phyloP scores from a whole-genome alignment of 345 rosid genomes.

The Crucihimalaya himalaica region DNA sequence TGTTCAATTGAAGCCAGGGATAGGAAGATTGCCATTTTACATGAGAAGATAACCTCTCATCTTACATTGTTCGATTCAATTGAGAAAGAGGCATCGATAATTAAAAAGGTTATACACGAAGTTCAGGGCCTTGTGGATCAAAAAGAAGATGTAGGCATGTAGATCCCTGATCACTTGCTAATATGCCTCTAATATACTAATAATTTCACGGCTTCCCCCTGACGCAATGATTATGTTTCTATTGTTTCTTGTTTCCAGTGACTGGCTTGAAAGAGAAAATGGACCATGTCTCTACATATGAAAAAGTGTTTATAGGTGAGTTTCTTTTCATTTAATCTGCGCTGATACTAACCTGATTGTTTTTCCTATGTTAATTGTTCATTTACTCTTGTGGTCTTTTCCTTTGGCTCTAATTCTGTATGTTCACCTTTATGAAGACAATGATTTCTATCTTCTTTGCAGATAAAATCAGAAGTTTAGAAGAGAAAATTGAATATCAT shows the following conservation, averaged over 20 bases:
- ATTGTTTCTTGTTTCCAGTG: constrained; percentile 48
- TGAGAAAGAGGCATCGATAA: constrained; percentile 68
- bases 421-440: not conserved
- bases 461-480: constrained; percentile 63
- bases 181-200: constrained; percentile 13
- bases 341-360: not conserved
- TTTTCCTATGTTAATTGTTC: not conserved
- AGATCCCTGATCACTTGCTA: constrained; percentile 36
- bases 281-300: constrained; percentile 58
- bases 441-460: constrained; percentile 30
- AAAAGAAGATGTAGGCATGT: constrained; percentile 83
- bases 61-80: constrained; percentile 73
- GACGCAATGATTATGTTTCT: constrained; percentile 14
- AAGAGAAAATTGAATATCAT: constrained; percentile 48
- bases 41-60: constrained; percentile 65
- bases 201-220: constrained; percentile 2
- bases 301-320: constrained; percentile 60
- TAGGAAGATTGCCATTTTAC: constrained; percentile 50
- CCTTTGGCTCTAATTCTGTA: not conserved
- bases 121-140: constrained; percentile 58
- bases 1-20: constrained; percentile 58
- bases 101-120: constrained; percentile 59
- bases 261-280: constrained; percentile 66
- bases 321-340: constrained; percentile 17
- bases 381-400: constrained; percentile 5